These are phyloP conservation scores for Mimosa bimucronata DNA, from an alignment of 306 rosid species.

Conservation along the genomic window DNA sequence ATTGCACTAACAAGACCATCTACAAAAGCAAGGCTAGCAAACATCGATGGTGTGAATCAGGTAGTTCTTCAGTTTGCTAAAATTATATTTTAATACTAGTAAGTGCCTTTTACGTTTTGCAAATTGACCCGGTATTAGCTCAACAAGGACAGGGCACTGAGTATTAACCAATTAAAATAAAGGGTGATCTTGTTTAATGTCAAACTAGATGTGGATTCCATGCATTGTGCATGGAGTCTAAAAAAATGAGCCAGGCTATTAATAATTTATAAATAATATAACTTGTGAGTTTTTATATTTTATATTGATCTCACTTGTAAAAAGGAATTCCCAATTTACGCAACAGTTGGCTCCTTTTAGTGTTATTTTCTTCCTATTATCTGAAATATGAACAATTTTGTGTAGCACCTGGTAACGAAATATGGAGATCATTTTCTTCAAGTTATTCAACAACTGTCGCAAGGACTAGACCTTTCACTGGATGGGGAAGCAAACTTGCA, in stretches of 20 bases:
- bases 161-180: conserved; percentile 14
- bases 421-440: conserved; percentile 77
- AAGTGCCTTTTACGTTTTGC: not conserved
- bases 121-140: conserved; percentile 18
- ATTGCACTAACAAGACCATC: conserved; percentile 85
- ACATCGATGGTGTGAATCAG: conserved; percentile 94
- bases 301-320: not conserved
- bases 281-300: not conserved
- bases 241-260: not conserved
- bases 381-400: conserved; percentile 41
- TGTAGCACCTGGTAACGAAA: conserved; percentile 68
- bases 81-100: not conserved
- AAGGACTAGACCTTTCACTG: conserved; percentile 59
- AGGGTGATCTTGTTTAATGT: conserved; percentile 1
- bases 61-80: conserved; percentile 44
- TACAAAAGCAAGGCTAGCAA: conserved; percentile 83
- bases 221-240: not conserved
- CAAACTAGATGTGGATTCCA: conserved; percentile 1
- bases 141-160: not conserved
- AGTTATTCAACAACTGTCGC: conserved; percentile 56
- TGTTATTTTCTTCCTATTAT: not conserved
- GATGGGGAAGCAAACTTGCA: conserved; percentile 62
- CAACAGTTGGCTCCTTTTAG: not conserved
- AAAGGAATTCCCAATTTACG: not conserved
- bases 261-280: not conserved